Evolutionary conservation across 2,329 filamentous ascomycete genomes (phyloP).

Genomic region (Aspergillus fumigatiaffinis): DNA sequence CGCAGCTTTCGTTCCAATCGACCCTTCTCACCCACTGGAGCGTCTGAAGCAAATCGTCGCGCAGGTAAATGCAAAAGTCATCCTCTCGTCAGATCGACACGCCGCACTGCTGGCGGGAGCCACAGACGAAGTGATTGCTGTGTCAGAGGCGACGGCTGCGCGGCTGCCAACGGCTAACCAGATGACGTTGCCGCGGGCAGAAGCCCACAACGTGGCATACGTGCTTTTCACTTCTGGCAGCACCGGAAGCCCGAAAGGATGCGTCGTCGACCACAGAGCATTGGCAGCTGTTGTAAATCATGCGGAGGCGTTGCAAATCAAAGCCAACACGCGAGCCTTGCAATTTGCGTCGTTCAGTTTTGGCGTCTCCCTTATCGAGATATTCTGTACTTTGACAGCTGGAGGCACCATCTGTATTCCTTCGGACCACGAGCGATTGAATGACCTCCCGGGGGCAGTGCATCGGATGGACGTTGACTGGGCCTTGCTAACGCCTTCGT

Average conservation of each 20-base stretch:
- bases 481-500: not conserved
- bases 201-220: conserved; percentile 17
- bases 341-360: not conserved
- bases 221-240: conserved; percentile 45
- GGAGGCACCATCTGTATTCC: conserved; percentile 44
- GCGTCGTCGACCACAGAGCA: conserved; percentile 32
- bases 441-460: conserved; percentile 23
- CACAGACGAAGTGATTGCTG: too few species aligned
- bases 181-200: too few species aligned
- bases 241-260: conserved; percentile 43
- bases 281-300: conserved; percentile 23
- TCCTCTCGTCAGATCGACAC: too few species aligned
- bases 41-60: not conserved
- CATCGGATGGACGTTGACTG: conserved; percentile 38
- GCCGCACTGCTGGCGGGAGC: too few species aligned
- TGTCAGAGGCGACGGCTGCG: too few species aligned
- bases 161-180: too few species aligned
- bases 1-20: conserved; percentile 2
- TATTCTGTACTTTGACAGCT: conserved; percentile 1
- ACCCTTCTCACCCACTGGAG: not conserved
- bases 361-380: not conserved
- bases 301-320: not conserved
- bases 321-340: not conserved
- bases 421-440: conserved; percentile 38
- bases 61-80: too few species aligned